phyloP scores from a whole-genome alignment of 805 yeast species.

The Metschnikowia baotianmanensis region DNA sequence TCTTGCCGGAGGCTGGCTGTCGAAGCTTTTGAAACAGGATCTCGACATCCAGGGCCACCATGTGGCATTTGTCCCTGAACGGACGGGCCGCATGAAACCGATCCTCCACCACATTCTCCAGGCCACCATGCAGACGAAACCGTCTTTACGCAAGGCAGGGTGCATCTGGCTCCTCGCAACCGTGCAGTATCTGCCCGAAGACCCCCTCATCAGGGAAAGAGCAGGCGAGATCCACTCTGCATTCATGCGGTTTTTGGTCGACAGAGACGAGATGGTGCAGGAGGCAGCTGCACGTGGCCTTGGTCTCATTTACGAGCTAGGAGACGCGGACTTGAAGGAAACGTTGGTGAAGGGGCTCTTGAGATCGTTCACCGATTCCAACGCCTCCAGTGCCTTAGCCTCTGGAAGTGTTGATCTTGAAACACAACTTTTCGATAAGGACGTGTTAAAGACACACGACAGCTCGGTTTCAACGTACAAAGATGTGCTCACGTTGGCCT shows the following conservation, averaged over 20 bases:
- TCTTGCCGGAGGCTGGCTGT: slow-evolving; percentile 72
- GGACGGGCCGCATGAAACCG: slow-evolving; percentile 21
- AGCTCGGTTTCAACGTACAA: slow-evolving; percentile 89
- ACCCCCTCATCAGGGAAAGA: slow-evolving; percentile 34
- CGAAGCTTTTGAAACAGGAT: slow-evolving; percentile 49
- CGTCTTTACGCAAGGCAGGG: slow-evolving; percentile 67
- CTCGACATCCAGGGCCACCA: slow-evolving; percentile 51
- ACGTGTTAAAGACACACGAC: slow-evolving; percentile 73
- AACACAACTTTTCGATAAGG: slow-evolving; percentile 83
- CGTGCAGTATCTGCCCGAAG: slow-evolving; percentile 67
- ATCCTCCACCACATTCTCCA: slow-evolving; percentile 51
- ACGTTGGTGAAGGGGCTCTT: slow-evolving; percentile 70
- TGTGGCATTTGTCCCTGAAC: slow-evolving; percentile 18
- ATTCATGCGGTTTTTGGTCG: slow-evolving; percentile 77
- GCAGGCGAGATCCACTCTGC: slow-evolving; percentile 66
- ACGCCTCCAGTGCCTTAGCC: slow-evolving; percentile 41
- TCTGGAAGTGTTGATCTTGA: slow-evolving; percentile 75
- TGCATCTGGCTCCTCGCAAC: slow-evolving; percentile 85
- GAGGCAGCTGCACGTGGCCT: slow-evolving; percentile 91
- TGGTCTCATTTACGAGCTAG: slow-evolving; percentile 75
- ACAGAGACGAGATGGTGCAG: slow-evolving; percentile 83
- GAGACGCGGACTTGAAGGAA: slow-evolving; percentile 65
- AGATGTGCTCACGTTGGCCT: slow-evolving; percentile 82
- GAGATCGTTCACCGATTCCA: slow-evolving; percentile 73
- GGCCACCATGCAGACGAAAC: slow-evolving; percentile 64